Conservation (phyloP, 2,329 filamentous ascomycete species). For the Neopestalotiopsis sp. region DNA sequence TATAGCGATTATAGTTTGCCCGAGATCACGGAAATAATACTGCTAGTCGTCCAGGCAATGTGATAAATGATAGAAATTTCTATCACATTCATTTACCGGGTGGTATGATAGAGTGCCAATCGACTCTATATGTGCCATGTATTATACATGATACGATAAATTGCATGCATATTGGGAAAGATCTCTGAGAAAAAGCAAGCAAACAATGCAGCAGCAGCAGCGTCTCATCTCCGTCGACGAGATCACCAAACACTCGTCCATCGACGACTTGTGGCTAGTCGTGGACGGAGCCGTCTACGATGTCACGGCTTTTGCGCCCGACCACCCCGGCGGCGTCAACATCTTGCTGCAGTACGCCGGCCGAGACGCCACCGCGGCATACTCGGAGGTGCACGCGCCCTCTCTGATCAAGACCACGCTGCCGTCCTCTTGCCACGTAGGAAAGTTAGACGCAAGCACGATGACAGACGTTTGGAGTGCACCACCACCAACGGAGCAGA, state of each 20-base stretch:
- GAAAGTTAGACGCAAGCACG: slow-evolving; percentile 53
- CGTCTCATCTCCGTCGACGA: slow-evolving; percentile 16
- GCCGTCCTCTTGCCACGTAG: slow-evolving; percentile 52
- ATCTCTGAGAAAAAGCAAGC: not conserved
- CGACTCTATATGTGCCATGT: no score
- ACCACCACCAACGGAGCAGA: not conserved
- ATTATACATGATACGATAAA: no score
- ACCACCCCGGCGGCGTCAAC: slow-evolving; percentile 23
- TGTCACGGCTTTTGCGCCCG: slow-evolving; percentile 22
- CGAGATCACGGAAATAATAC: not conserved
- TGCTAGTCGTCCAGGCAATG: not conserved
- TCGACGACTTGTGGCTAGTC: slow-evolving; percentile 24
- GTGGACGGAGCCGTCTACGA: slow-evolving; percentile 23
- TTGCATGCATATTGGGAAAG: no score
- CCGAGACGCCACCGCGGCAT: slow-evolving; percentile 58
- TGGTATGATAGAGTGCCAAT: no score
- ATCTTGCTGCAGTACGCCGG: slow-evolving; percentile 57
- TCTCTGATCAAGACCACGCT: slow-evolving; percentile 47
- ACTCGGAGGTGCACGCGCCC: slow-evolving; percentile 55
- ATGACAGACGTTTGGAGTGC: slow-evolving; percentile 54
- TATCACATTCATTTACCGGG: not conserved
- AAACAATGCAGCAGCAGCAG: not conserved
- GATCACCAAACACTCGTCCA: slow-evolving; percentile 19
- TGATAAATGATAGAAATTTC: not conserved
- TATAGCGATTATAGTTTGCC: not conserved